These are phyloP conservation scores for Erythrobasidium hasegawianum DNA, from an alignment of 1,284 basidiomycete genomes.

Conservation along the genomic window DNA sequence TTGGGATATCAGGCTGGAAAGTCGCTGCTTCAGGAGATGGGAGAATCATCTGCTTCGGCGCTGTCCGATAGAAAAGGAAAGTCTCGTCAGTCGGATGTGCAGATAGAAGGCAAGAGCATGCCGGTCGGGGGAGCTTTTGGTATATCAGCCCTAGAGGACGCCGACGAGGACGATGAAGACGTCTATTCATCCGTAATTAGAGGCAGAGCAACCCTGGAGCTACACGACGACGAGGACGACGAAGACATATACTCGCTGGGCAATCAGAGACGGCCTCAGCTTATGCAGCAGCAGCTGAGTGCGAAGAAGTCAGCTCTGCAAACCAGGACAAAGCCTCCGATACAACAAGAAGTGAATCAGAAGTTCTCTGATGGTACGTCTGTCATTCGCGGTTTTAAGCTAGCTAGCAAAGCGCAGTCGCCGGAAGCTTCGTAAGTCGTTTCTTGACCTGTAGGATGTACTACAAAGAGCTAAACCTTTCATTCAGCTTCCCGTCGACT, in stretches of 20 bases:
- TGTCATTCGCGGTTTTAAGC: conserved; percentile 69
- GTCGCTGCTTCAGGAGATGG: conserved; percentile 53
- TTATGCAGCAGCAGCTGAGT: background rate
- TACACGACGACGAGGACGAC: conserved; percentile 34
- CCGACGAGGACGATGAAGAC: conserved; percentile 83
- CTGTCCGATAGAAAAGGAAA: conserved; percentile 46
- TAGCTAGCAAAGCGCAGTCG: conserved; percentile 64
- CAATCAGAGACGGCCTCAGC: conserved; percentile 35
- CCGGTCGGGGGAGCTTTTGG: conserved; percentile 57
- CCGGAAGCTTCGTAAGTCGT: conserved; percentile 72
- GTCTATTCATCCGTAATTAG: conserved; percentile 59
- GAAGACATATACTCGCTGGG: conserved; percentile 46
- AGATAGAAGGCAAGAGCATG: conserved; percentile 53
- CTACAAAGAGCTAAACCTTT: conserved; percentile 25
- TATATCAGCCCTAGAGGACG: conserved; percentile 76
- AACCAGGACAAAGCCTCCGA: background rate
- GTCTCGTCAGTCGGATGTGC: background rate
- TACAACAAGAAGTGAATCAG: conserved; percentile 42
- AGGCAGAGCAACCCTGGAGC: background rate
- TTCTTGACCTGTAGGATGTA: no score
- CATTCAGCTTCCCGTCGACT: conserved; percentile 71
- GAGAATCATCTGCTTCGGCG: background rate
- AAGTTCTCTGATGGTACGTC: conserved; percentile 68
- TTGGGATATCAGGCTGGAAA: conserved; percentile 69
- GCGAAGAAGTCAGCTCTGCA: background rate